Base-by-base conservation (phyloP, 2,329 filamentous ascomycete genomes). In the Chalara sp. region DNA sequence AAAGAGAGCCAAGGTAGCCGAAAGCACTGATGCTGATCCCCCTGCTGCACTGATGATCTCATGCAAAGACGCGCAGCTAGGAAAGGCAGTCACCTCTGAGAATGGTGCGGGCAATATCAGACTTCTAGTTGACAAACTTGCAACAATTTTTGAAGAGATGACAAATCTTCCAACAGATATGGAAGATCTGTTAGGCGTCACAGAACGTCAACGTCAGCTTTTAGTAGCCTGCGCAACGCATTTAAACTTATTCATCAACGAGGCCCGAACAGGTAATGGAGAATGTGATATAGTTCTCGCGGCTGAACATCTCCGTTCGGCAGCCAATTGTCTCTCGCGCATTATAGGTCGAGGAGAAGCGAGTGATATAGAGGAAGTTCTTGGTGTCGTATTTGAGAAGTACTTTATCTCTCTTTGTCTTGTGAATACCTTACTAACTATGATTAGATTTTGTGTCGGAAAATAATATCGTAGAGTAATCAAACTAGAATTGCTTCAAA, bases 351-450 rank as follows among this genome's bases (percentile, higher is more conserved):
- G 81, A 50, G 91, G 90, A 1, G 88, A 90, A 61, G 80, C 79
- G 40, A 88, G 90, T 2, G 92, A 97, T 68, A 89, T 97, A 12
- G 92, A 99, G 66, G 93, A 97, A 65, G 89, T 99, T 6, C 71
- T 99, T 43, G 93, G 93, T 0, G 91, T 99, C 28, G 91, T 99
- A 4, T 99, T 99, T 71, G 92, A 97, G 68, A 97, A 95, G 88
- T 95, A 54, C 39, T 56, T 53, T 31, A 35, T 39, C 5, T 40
- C 12, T 13, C 12, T 44, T 5, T 12, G 32, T 39, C 30, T 33
- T 4, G 6, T 42, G 32, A 32, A 13, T 33, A 21, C 32, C 47
- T 32, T 40, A 41, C 50, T 54, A 44, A 53, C 40, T 32, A 39
- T 46, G 21, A 42, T 28, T 39, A 64, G 62, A 47, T 64, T 65